Evolutionary conservation across 2,329 filamentous ascomycete species (phyloP), one percentile per base, ranked within the genome.

Genomic region (Aureobasidium lini): DNA sequence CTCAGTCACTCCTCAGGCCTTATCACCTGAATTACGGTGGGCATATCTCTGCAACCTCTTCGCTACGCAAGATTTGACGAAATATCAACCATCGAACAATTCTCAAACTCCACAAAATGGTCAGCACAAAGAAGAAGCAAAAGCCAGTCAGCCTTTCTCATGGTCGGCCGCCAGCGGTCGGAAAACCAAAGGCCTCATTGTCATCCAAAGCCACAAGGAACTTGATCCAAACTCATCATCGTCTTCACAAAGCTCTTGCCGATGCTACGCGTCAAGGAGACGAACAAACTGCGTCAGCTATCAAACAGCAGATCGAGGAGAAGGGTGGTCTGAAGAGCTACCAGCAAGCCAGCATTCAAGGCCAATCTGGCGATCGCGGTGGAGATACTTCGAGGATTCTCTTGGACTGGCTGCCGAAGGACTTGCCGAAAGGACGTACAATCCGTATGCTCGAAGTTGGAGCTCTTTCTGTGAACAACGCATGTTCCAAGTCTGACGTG

Each of bases 381-480:
- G 84, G 84, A n/a, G 84, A 87, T 68, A 84, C 83, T 1, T 84
- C 81, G 62, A 79, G 77, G 57, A 69, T 84, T 6, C 73, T 87
- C 4, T 73, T 86, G 44, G 75, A 83, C 61, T 87, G 84, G 84
- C 72, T 87, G 32, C 57, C 57, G 18, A 59, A 59, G 18, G 47
- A 59, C 39, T 29, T 52, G 18, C 16, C 57, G 16, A 67, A 69
- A 34, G 66, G 62, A 16, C 28, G 60, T 2, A 57, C 54, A 18
- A 72, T 90, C 40, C 82, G 79, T 18, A 84, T 97, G 76, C 84
- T 99, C 6, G 94, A 99, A 73, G 85, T 99, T 52, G 94, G 94
- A 7, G 88, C 92, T 1, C 76, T 99, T 56, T 95, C 90, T 65
- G 88, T 85, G 2, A 81, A 82, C 40, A 99, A 99, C 71, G 88